Base-by-base conservation (phyloP, 1,284 basidiomycete species). In the Trichosporon sp. region DNA sequence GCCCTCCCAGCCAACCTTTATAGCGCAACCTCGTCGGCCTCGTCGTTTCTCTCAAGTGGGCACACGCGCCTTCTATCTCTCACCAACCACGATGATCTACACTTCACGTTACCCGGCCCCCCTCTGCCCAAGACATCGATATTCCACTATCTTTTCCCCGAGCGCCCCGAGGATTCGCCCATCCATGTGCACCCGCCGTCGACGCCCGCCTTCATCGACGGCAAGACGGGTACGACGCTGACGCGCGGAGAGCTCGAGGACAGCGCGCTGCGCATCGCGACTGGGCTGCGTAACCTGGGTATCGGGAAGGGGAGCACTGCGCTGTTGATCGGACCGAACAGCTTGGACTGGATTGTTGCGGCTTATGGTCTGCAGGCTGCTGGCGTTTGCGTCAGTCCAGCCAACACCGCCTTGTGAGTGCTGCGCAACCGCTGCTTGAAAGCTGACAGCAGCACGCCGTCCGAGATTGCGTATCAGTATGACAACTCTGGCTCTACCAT, bases 121-220 rank as follows among this genome's bases (percentile, higher is more conserved):
- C 16, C 25, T 29, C 61, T 63, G 25, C 62, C 65, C 13, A 19
- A 61, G 46, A 13, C 29, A 31, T 19, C 27, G 21, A 31, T 66
- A n/a, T 66, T 49, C 27, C 27, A 60, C 14, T 67, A 63, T 56
- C 61, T 67, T n/a, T 63, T 67, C 46, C 65, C 61, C 32, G 46
- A 58, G 19, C 9, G 21, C 19, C 27, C 58, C 9, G 37, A 32
- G 31, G 37, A 57, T 36, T 57, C 52, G 34, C 54, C 37, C 9
- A 74, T 74, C 36, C 69, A 75, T 34, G 3, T 9, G 32, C 74
- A 72, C 57, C 62, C 74, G 31, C 65, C 63, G 4, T 62, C 67
- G 27, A 65, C 77, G 2, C 82, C 83, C 9, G 88, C 88, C 0
- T 89, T 86, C 74, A 83, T 90, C 61, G 89, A 91, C 70, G 87